Evolutionary conservation across 2,329 filamentous ascomycete genomes (phyloP).

Genomic region (Exophiala mesophila): DNA sequence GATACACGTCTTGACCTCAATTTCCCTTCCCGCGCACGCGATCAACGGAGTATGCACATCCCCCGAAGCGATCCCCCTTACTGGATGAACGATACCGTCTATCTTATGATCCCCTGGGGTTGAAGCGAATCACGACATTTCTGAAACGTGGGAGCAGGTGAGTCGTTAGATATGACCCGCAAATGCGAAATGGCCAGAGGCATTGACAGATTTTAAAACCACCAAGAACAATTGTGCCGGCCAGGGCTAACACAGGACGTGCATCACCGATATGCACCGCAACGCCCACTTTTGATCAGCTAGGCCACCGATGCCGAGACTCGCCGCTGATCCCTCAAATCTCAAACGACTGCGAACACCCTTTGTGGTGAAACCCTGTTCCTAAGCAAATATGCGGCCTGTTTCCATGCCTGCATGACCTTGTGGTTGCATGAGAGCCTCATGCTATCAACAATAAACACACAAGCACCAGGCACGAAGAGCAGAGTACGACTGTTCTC

Average conservation of each 20-base stretch:
- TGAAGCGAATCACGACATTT: constrained; percentile 1
- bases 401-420: constrained; percentile 2
- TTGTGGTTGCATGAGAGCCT: constrained; percentile 7
- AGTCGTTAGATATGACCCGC: constrained; percentile 14
- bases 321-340: too few species aligned
- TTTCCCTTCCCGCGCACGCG: not conserved
- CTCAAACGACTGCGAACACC: too few species aligned
- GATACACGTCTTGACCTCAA: not conserved
- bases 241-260: not conserved
- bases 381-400: constrained; percentile 3
- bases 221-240: not conserved
- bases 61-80: too few species aligned
- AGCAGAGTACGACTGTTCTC: not conserved
- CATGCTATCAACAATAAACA: not conserved
- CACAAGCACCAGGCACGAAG: not conserved
- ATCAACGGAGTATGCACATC: constrained; percentile 3
- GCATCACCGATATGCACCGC: not conserved
- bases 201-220: not conserved
- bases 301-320: not conserved
- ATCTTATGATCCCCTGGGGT: too few species aligned
- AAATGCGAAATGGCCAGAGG: not conserved
- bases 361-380: too few species aligned
- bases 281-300: not conserved
- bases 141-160: constrained; percentile 13
- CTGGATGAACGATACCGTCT: too few species aligned